These are phyloP conservation scores for Halophytophthora polymorphica DNA, from an alignment of 352 stramenopile species.

Conservation along the genomic window DNA sequence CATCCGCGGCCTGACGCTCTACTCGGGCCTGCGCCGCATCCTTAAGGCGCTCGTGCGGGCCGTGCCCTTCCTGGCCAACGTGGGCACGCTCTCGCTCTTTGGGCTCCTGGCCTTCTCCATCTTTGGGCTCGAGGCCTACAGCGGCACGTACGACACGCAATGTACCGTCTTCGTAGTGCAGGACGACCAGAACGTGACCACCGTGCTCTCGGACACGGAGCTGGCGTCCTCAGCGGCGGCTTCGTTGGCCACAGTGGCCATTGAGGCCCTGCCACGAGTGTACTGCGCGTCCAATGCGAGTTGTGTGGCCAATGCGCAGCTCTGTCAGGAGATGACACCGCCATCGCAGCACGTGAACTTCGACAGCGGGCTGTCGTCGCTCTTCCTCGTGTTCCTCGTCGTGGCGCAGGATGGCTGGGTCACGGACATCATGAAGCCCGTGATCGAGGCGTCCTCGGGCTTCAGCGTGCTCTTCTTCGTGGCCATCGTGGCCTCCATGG, in stretches of 20 bases:
- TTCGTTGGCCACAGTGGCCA: constrained; percentile 8
- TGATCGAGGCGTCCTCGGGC: constrained; percentile 55
- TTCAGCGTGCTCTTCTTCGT: constrained; percentile 67
- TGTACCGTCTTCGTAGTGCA: constrained; percentile 24
- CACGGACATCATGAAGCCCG: constrained; percentile 73
- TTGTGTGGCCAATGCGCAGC: constrained; percentile 32
- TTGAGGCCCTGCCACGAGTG: constrained; percentile 40
- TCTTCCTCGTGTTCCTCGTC: constrained; percentile 80
- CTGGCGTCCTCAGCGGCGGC: constrained; percentile 11
- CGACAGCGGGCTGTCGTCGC: constrained; percentile 56
- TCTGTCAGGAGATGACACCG: constrained; percentile 29
- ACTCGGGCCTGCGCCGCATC: constrained; percentile 63
- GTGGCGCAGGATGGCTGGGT: constrained; percentile 79
- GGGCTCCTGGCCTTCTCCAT: constrained; percentile 77
- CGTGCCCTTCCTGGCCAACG: constrained; percentile 74
- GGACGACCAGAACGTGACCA: not conserved
- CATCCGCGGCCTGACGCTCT: constrained; percentile 57
- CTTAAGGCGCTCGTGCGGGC: constrained; percentile 59
- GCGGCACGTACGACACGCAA: constrained; percentile 46
- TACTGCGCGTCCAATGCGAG: constrained; percentile 48
- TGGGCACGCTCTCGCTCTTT: constrained; percentile 68
- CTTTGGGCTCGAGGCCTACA: constrained; percentile 70
- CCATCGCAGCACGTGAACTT: constrained; percentile 66
- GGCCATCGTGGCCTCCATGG: constrained; percentile 67
- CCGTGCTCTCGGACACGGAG: constrained; percentile 5